Evolutionary conservation across 345 rosid species (phyloP).

Genomic region (Brassica carinata): DNA sequence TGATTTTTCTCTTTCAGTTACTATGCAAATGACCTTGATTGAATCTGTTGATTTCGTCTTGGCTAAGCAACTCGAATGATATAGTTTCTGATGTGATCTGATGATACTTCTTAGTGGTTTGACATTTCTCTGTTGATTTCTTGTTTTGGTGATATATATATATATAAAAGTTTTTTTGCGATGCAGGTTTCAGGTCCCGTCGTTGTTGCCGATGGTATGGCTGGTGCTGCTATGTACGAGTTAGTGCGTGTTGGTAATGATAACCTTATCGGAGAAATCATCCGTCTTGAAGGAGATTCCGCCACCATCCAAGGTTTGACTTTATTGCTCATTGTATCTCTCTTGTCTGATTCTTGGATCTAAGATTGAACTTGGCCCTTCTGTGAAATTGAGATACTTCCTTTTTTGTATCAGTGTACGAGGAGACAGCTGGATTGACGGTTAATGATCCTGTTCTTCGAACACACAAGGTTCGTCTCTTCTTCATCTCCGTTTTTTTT

Average conservation of each 20-base stretch:
- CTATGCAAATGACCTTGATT: too few species aligned
- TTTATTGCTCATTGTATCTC: too few species aligned
- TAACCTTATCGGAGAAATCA: slow-evolving; percentile 94
- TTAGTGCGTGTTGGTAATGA: slow-evolving; percentile 98
- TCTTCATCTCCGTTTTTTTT: not conserved
- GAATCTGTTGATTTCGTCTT: slow-evolving; percentile 12
- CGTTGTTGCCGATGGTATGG: slow-evolving; percentile 99
- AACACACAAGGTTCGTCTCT: slow-evolving; percentile 68
- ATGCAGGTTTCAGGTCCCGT: slow-evolving; percentile 98
- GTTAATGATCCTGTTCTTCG: slow-evolving; percentile 97
- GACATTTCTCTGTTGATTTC: not conserved
- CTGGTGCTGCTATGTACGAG: slow-evolving; percentile 99
- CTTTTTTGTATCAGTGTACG: slow-evolving; percentile 61
- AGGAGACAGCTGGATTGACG: slow-evolving; percentile 92
- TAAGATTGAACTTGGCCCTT: too few species aligned
- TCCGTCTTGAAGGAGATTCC: slow-evolving; percentile 97
- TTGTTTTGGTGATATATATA: slow-evolving; percentile 5
- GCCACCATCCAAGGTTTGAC: slow-evolving; percentile 93
- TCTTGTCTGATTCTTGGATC: too few species aligned
- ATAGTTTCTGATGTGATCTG: slow-evolving; percentile 35
- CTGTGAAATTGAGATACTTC: too few species aligned
- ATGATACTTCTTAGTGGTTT: slow-evolving; percentile 20
- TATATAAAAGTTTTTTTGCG: slow-evolving; percentile 1
- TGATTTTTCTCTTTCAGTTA: too few species aligned
- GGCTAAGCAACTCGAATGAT: not conserved